A percentile compares a stretch with the other conserved stretches of the same genome.
These are phyloP conservation scores for Wallacemonas sp. DNA, from an alignment of 208 protist genomes.

Conservation along the genomic window DNA sequence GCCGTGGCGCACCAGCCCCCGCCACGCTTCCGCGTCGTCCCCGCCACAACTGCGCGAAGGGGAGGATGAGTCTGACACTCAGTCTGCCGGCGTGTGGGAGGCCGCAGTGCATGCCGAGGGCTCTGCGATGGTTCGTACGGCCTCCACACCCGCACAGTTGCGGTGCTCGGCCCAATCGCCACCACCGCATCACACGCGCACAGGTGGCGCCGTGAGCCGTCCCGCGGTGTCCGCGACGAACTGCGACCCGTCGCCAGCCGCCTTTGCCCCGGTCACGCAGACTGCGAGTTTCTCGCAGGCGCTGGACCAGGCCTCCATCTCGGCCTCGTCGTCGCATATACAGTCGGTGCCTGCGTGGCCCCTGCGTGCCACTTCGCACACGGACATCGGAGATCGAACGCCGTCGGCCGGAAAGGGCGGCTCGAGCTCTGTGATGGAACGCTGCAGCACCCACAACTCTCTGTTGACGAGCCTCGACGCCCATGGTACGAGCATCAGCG, in stretches of 20 bases:
- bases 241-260: too few species aligned
- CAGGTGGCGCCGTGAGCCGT: too few species aligned
- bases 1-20: too few species aligned
- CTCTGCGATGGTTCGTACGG: neutral
- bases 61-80: too few species aligned
- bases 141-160: neutral
- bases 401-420: neutral
- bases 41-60: too few species aligned
- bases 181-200: neutral
- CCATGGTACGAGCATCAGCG: neutral
- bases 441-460: neutral
- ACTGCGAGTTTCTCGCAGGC: neutral
- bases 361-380: neutral
- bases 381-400: too few species aligned
- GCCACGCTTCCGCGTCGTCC: too few species aligned
- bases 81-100: neutral
- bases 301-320: neutral
- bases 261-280: too few species aligned
- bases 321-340: constrained; percentile 1
- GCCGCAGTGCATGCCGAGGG: neutral
- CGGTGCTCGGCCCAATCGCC: neutral
- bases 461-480: neutral
- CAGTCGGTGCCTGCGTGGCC: neutral
- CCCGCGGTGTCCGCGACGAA: too few species aligned
- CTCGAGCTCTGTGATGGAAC: neutral